These are phyloP conservation scores for Scedosporium boydii DNA, from an alignment of 2,329 filamentous ascomycete genomes.

Conservation along the genomic window DNA sequence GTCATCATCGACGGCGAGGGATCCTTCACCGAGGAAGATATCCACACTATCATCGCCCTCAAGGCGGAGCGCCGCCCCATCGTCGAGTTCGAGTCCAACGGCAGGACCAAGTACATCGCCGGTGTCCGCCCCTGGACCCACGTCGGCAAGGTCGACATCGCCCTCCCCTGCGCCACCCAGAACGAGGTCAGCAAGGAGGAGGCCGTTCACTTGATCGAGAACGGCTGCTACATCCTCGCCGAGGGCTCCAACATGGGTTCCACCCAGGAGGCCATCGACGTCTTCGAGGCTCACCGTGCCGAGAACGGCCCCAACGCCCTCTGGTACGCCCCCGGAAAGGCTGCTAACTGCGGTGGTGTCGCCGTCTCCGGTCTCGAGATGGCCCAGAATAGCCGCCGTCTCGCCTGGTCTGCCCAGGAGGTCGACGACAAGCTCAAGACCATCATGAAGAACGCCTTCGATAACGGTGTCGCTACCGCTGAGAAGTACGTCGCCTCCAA, in stretches of 20 bases:
- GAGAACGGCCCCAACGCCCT: constrained; percentile 60
- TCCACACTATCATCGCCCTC: constrained; percentile 69
- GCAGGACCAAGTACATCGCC: constrained; percentile 75
- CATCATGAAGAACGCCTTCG: constrained; percentile 94
- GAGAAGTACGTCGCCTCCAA: constrained; percentile 73
- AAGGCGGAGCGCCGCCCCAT: constrained; percentile 84
- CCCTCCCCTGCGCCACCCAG: constrained; percentile 88
- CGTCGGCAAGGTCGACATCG: constrained; percentile 82
- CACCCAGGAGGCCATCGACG: constrained; percentile 87
- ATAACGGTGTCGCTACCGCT: constrained; percentile 79
- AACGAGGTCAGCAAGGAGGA: constrained; percentile 95
- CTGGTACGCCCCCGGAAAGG: constrained; percentile 97
- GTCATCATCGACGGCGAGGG: constrained; percentile 64
- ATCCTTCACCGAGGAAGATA: constrained; percentile 69
- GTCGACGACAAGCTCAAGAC: constrained; percentile 83
- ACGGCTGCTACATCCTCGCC: constrained; percentile 76
- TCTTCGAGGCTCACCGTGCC: constrained; percentile 73
- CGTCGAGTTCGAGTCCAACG: constrained; percentile 55
- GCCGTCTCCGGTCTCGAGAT: constrained; percentile 97
- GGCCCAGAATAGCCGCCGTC: constrained; percentile 89
- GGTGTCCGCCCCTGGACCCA: constrained; percentile 87
- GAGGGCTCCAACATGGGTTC: constrained; percentile 99
- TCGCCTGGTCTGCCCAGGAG: constrained; percentile 80
- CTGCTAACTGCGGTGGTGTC: constrained; percentile 94
- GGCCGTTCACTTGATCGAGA: constrained; percentile 68